A percentile compares a stretch with the other conserved stretches of the same genome.
These are phyloP conservation scores for Terana coerulea DNA, from an alignment of 768 basidiomycete genomes.

Conservation along the genomic window DNA sequence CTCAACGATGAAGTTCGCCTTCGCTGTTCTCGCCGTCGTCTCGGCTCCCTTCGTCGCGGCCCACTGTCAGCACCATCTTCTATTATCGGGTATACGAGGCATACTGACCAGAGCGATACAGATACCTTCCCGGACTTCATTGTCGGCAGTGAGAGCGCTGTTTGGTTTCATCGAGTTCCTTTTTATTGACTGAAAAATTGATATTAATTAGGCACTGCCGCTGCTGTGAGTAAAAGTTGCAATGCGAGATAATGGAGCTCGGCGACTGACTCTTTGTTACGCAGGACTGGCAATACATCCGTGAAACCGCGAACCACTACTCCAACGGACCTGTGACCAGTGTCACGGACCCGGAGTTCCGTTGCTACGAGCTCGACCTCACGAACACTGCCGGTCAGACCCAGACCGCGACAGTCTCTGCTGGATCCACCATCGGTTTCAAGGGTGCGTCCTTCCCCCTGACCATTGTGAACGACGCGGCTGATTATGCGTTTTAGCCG, in stretches of 20 bases:
- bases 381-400: conserved; percentile 21
- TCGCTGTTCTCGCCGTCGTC: conserved; percentile 17
- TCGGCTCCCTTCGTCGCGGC: conserved; percentile 16
- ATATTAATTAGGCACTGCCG: conserved; percentile 1
- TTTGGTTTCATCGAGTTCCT: no score
- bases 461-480: background rate
- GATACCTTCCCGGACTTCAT: conserved; percentile 31
- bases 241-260: no score
- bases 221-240: conserved; percentile 9
- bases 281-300: conserved; percentile 30
- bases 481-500: conserved; percentile 9
- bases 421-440: conserved; percentile 29
- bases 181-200: no score
- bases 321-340: conserved; percentile 29
- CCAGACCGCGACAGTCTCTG: conserved; percentile 22
- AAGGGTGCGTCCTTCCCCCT: conserved; percentile 7
- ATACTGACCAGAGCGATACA: conserved; percentile 1
- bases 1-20: conserved; percentile 20
- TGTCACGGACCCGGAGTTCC: conserved; percentile 26
- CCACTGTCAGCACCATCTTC: conserved; percentile 13
- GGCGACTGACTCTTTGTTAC: no score
- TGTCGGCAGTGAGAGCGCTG: conserved; percentile 19
- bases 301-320: conserved; percentile 29
- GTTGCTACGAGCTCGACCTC: conserved; percentile 31
- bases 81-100: no score